Evolutionary conservation across 805 yeast genomes (phyloP), one percentile per base, ranked within the genome.

Genomic region (Clavispora santaluciae): DNA sequence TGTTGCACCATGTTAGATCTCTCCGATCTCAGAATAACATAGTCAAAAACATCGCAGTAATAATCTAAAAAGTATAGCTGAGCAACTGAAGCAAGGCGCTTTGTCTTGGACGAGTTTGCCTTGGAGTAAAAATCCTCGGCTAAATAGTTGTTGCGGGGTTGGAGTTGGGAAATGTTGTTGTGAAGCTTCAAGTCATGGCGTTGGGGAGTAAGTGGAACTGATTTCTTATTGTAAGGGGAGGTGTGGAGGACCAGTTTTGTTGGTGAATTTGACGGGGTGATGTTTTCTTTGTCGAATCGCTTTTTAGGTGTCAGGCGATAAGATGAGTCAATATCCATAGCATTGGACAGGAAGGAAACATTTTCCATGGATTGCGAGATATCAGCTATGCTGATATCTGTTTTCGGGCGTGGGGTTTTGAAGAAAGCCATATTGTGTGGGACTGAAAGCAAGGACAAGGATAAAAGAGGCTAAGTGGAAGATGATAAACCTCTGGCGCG

Each of bases 21-120:
- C 58, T 85, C 87, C 58, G 91, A 79, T 60, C 99, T 79, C 46
- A 79, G 79, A 49, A 90, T 85, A 23, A 91, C 85, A 59, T 93
- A 93, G 59, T 88, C 96, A 64, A 93, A 84, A 79, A 86, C 81
- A 61, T 93, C 99, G 66, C 96, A 91, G 62, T 93, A 93, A 63
- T 90, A 88, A 61, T 93, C 99, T 43, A 93, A 72, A 55, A 93
- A 93, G 64, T 84, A 95, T 79, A 89, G 78, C 59, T 91, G 96
- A 30, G 96, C 85, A 21, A 93, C 97, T 37, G 89, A 84, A 7
- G 90, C 95, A 44, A 87, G 68, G 45, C 99, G 73, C 56, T 83
- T 84, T 1, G 95, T 87, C 56, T 87, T 87, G 38, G 85, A 81
- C 34, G 78, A 74, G 43, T 78, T 74, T 6, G 90, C 84, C 56